Evolutionary conservation across 495 filamentous ascomycete genomes (phyloP), one percentile per base, ranked within the genome.

Genomic region (Trypethelium eluteriae): DNA sequence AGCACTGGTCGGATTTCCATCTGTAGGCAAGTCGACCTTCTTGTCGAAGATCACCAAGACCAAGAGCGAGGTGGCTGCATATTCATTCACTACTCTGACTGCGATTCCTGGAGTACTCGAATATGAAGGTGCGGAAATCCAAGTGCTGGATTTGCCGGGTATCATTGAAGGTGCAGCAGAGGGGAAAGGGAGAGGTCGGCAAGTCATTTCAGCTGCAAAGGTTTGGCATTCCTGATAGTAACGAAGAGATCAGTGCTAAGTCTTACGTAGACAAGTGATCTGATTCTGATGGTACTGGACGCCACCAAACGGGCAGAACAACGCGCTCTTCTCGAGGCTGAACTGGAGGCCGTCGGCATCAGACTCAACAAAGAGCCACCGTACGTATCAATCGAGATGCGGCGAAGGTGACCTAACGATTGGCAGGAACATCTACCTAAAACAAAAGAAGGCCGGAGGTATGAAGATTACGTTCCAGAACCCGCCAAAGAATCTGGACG

Each of bases 41-140:
- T 79, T 99, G 38, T 97, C 95, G 66, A 98, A 99, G 74, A 96
- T 99, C 78, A 99, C 95, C 65, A 98, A 97, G 77, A 99, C 95
- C 38, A 95, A 92, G 76, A 94, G 91, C 69, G 94, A 96, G 76
- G 91, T 97, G 39, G 95, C 95, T 2, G 89, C 94, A 0, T 99
- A 99, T 77, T 88, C 92, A 65, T 99, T 99, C 85, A 99, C 95
- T 4, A 99, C 95, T 0, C 81, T 99, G 35, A 99, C 95, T 2
- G 95, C 95, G 14, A 99, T 99, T 68, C 95, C 95, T 14, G 95
- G 95, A 69, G 95, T 99, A 9, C 82, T 99, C 67, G 95, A 98
- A 79, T 99, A 99, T 78, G 95, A 93, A 7, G 95, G 95, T 57
- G 95, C 95, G 1, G 95, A 99, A 77, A 97, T 99, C 67, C 95